Evolutionary conservation across 1,284 basidiomycete species (phyloP), one percentile per base, ranked within the genome.

Genomic region (Naganishia sp.): DNA sequence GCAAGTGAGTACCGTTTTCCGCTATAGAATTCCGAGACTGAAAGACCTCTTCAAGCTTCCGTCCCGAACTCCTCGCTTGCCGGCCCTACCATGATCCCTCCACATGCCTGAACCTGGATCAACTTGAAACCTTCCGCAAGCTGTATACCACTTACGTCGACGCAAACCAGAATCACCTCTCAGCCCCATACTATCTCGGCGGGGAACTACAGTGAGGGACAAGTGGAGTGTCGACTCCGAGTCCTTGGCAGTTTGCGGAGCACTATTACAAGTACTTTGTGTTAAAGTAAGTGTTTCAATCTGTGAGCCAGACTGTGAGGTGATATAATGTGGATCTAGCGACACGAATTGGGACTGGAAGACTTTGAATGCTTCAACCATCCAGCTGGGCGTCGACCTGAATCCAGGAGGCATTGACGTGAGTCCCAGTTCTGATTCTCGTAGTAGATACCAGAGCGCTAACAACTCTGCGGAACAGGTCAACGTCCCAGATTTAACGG

Each of bases 401-500:
- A 51, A 61, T 42, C 58, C 47, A 5, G 47, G 58, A 51, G 49
- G 42, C 7, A 61, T 61, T n/a, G 47, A 61, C 25, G 47, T 61
- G 45, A 61, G 31, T 18, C 6, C n/a, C 28, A 31, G n/a, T 39
- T 39, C 17, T 17, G 13, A 41, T n/a, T 6, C n/a, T 52, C 28
- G 17, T 23, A 9, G 17, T 23, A 9, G 28, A 28, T 15, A 28
- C 6, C 6, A 17, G 17, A 17, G 11, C 25, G 2, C 31, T 52
- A 31, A 35, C 18, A 13, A 13, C 31, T 54, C 52, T 18, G 13
- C 4, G 23, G 31, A 11, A n/a, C n/a, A 61, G 58, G 39, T 61
- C n/a, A 61, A 41, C 25, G 13, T 69, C 7, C 67, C 75, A 2
- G 73, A 80, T 65, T 68, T 79, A 39, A 71, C 67, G 1, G 67